phyloP scores from a whole-genome alignment of 768 basidiomycete species.

The Agaricus subrufescens region DNA sequence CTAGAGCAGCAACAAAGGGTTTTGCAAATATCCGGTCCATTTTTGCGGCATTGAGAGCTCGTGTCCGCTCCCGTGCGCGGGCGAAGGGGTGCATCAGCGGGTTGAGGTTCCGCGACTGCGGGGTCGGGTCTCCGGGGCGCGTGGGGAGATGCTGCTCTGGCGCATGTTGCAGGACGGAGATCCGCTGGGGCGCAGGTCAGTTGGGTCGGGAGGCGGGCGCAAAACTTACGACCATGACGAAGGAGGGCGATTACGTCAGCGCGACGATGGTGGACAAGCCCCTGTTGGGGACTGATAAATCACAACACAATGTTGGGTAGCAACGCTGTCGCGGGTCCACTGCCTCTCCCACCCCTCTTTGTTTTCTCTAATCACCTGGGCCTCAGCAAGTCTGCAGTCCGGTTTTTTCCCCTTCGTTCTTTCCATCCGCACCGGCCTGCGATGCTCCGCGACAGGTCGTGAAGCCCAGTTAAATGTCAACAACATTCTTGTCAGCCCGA shows the following conservation, averaged over 20 bases:
- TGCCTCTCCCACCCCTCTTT: background rate
- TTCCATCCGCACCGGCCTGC: background rate
- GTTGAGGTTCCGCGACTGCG: constrained; percentile 87
- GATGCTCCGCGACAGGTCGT: constrained; percentile 4
- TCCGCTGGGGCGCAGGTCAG: constrained; percentile 50
- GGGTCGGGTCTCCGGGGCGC: constrained; percentile 80
- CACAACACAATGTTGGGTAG: background rate
- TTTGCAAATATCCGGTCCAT: constrained; percentile 98
- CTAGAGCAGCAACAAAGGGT: constrained; percentile 85
- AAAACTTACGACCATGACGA: constrained; percentile 21
- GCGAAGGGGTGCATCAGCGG: constrained; percentile 96
- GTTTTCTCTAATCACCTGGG: constrained; percentile 4
- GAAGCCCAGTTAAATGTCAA: constrained; percentile 7
- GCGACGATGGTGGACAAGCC: no score
- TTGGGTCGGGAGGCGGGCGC: background rate
- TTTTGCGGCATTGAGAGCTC: constrained; percentile 93
- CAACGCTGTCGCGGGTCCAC: background rate
- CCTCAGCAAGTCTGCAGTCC: constrained; percentile 24
- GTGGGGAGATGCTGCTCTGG: constrained; percentile 68
- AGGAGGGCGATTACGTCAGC: no score
- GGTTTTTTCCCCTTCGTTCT: constrained; percentile 18
- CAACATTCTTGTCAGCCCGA: constrained; percentile 24
- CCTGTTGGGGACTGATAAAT: no score
- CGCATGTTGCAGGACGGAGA: constrained; percentile 82
- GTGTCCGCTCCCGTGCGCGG: constrained; percentile 85